Base-by-base conservation (phyloP, 1,284 basidiomycete species). In the Ganoderma sinense region DNA sequence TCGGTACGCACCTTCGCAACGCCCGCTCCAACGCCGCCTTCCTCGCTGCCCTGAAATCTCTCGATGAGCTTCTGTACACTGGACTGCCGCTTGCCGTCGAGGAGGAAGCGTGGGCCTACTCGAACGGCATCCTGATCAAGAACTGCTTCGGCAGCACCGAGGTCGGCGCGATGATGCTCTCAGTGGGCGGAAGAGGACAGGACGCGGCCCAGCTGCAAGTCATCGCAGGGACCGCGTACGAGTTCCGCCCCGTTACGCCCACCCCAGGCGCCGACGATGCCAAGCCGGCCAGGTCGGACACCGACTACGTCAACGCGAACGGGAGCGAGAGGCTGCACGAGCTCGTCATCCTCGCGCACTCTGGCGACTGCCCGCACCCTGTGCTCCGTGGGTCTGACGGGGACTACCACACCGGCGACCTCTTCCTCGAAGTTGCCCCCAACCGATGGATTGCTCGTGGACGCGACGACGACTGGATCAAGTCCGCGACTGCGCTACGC, bases 131-230 rank as follows among this genome's bases (percentile, higher is more conserved):
- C 70, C 86, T 83, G 70, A 77, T 93, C 62, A 85, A 82, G 88
- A 93, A 92, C 76, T 83, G 91, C 20, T 93, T 92, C 76, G 91
- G 91, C n/a, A 91, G 87, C 79, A 93, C 91, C 5, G 91, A 93
- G 82, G 87, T 89, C 74, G 91, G 91, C 55, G 89, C 87, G 0
- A 90, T 91, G 84, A 82, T 93, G 71, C 77, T 89, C 33, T 88
- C 89, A 43, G 74, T 84, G 33, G 87, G 86, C 62, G 87, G 85
- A 41, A 78, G 80, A 66, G 86, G 85, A 45, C 80, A 78, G 41
- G 72, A 76, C 33, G 73, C 75, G 33, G 72, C 75, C 59, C 79
- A 87, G 69, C 84, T 93, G 41, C 82, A 82, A 26, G 82, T 87
- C 39, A 78, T 91, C 40, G 84, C 86, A 23, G 85, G 86, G 43